Evolutionary conservation across 1,139 yeast species (phyloP), one percentile per base, ranked within the genome.

Genomic region (Candida glucosophila): DNA sequence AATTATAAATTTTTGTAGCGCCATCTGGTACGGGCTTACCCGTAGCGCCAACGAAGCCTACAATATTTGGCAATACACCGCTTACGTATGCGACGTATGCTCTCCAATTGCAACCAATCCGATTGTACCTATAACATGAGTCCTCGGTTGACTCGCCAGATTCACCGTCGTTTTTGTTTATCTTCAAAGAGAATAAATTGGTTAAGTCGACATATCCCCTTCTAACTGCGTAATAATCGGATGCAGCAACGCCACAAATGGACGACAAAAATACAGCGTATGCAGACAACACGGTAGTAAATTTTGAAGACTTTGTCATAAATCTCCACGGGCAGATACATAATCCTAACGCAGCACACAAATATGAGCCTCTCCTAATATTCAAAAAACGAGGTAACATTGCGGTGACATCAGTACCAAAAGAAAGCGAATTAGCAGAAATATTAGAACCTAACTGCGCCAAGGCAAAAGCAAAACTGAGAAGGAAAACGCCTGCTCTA

Each of bases 391-490:
- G 64, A 19, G 96, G 95, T 25, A 82, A 50, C 37, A 86, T 49
- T 2, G 95, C 93, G 9, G 95, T 73, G 58, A 83, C 73, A 55
- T 86, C 96, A 4, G 94, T 85, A 47, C 95, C 95, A 28, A 92
- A 90, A 4, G 93, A 77, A 28, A 86, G 61, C 4, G 94, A 78
- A 55, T 86, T 86, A 9, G 95, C 95, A 19, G 92, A 74, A 36
- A 86, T 80, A 47, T 86, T 86, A n/a, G 93, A 80, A 49, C 95
- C 95, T 36, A 83, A 59, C 54, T 85, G 95, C 11, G 95, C 93
- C 32, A 85, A 53, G 2, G 85, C 80, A 55, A 85, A 81, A 2
- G 83, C 85, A 23, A 74, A 58, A 4, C 86, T 69, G 38, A 85
- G 76, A 35, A 86, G 64, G 52, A 86, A 86, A 2, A 79, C 93